Evolutionary conservation across 495 filamentous ascomycete genomes (phyloP), one percentile per base, ranked within the genome.

Genomic region (Hypoxylon lienhwacheense): DNA sequence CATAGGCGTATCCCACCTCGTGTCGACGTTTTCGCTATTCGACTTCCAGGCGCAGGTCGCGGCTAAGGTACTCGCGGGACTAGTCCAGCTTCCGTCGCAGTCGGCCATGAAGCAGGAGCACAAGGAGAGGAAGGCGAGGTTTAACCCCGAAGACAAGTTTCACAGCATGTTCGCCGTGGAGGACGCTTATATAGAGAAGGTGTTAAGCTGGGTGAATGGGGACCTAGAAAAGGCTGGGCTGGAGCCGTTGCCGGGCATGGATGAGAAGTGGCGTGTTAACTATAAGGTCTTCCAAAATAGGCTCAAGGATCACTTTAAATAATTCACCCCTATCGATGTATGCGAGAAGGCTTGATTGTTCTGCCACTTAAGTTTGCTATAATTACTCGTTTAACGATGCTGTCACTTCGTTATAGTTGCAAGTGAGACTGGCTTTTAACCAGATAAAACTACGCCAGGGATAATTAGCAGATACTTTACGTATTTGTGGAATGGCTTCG

Each of bases 31-130:
- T 49, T 79, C 82, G 0, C 68, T 85, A 5, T 85, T 85, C 41
- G 84, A 87, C 53, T 83, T 83, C 58, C 84, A 87, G 50, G 81
- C 82, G 2, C 81, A 84, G 41, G 79, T 75, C 1, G 69, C 80
- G 1, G 73, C 82, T 6, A 77, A 78, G 4, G 77, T 85, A 0
- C 75, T 86, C 28, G 68, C 80, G 2, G 80, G 78, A 0, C 66
- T 72, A 26, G 78, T 75, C 0, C 45, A 59, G 7, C 63, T 88
- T 1, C 85, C 85, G 0, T 24, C 66, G 0, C 25, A 65, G 21
- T 65, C 66, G 4, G 66, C 59, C 0, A 82, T 87, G 78, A 68
- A 73, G 40, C 43, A 46, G 1, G 79, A 85, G 53, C 87, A 87
- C 48, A 46, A 52, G 22, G 66, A 70, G 20, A 67, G 70, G 12